Percentiles rank a stretch among this genome's conserved stretches.
Evolutionary conservation across 2,329 filamentous ascomycete genomes (phyloP).

Genomic region (Keithomyces neogunnii): DNA sequence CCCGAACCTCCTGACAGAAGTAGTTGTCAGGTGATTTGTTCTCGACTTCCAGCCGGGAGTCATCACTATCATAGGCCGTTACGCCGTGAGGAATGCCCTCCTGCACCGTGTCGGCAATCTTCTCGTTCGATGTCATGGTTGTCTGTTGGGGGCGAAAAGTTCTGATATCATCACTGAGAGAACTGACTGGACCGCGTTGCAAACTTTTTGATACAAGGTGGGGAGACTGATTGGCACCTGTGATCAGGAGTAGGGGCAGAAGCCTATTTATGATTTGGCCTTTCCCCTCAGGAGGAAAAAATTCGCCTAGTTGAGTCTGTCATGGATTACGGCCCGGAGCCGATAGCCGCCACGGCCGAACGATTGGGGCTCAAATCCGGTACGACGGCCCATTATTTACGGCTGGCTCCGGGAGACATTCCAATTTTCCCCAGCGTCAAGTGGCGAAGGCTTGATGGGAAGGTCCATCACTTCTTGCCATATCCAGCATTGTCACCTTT

Average conservation of each 20-base stretch:
- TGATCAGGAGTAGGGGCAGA: background rate
- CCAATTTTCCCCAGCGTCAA: background rate
- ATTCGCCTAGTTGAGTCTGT: background rate
- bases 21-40: slow-evolving; percentile 7
- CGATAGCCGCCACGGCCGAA: slow-evolving; percentile 6
- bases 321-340: background rate
- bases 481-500: no score
- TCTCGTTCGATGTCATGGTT: background rate
- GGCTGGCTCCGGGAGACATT: background rate
- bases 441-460: background rate
- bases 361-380: background rate
- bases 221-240: background rate
- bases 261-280: background rate
- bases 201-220: background rate
- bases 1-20: slow-evolving; percentile 23
- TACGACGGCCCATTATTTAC: background rate
- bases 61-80: background rate
- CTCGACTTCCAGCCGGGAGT: background rate
- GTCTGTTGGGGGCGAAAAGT: background rate
- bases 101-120: background rate
- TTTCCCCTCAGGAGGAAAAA: background rate
- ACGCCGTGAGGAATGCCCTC: background rate
- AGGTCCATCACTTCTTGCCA: no score
- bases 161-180: background rate
- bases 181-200: background rate